Evolutionary conservation across 106 monocot genomes (phyloP), one percentile per base, ranked within the genome.

Genomic region (Narthecium ossifragum): DNA sequence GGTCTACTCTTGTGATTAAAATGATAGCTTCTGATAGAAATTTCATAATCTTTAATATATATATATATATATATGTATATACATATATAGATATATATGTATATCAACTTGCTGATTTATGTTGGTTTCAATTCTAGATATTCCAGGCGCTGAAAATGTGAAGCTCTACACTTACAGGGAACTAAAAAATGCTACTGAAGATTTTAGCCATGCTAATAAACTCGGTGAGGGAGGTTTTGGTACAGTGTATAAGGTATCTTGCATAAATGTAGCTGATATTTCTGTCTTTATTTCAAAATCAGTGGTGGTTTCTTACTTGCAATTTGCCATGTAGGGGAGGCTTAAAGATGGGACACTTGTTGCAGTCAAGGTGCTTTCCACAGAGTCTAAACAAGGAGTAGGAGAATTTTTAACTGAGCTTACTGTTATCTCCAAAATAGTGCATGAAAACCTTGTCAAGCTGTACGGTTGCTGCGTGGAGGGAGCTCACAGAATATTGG

Each of bases 221-320:
- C 55, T 87, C 58, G 86, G 86, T 12, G 82, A 75, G 65, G 86
- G 86, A 12, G 86, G 86, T 61, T 86, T 81, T 74, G 86, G 86
- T 46, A 65, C 78, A 39, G 86, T 86, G 10, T 81, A 81, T 61
- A 81, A 67, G 78, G 86, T 86, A 69, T 56, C 5, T 48, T 48
- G 6, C 38, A 29, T 23, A 21, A 2, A 6, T 31, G 15, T n/a
- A 28, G 9, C 6, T 45, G 25, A 14, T 34, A 17, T 4, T 5
- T 8, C 18, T 17, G 0, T 22, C 37, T 2, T 28, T 28, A n/a
- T 6, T 20, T 0, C 15, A 27, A 58, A 51, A 17, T 8, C 34
- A 27, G n/a, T 11, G 15, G n/a, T 43, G 10, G n/a, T 50, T 33
- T 5, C 14, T 5, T 45, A 9, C 12, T 0, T 46, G 13, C 37